phyloP scores from a whole-genome alignment of 2,329 filamentous ascomycete species.

The Stromatinia cepivora region DNA sequence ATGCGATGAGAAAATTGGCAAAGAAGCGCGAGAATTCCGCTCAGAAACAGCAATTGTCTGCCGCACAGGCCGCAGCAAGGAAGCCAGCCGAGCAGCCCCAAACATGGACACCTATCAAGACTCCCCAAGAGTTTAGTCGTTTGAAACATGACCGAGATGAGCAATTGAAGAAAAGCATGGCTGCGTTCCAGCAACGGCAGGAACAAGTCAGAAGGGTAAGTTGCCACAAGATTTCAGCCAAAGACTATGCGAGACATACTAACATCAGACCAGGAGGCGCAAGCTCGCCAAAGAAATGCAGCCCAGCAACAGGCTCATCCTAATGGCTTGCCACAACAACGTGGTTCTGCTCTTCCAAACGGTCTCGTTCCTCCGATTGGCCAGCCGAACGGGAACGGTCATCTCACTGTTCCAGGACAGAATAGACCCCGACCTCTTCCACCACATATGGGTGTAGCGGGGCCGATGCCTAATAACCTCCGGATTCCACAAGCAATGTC shows the following conservation, averaged over 20 bases:
- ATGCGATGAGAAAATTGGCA: conserved; percentile 91
- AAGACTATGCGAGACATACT: conserved; percentile 16
- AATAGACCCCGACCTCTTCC: conserved; percentile 35
- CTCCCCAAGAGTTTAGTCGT: conserved; percentile 86
- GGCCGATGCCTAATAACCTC: conserved; percentile 36
- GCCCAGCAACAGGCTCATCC: conserved; percentile 27
- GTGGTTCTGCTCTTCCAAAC: conserved; percentile 30
- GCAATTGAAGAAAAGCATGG: conserved; percentile 60
- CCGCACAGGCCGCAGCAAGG: conserved; percentile 73
- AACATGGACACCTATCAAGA: conserved; percentile 52
- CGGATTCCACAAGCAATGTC: conserved; percentile 49
- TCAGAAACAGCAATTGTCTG: conserved; percentile 85
- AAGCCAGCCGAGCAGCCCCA: conserved; percentile 70
- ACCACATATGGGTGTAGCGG: conserved; percentile 42
- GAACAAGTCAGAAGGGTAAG: conserved; percentile 56
- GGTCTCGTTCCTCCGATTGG: conserved; percentile 29
- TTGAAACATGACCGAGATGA: conserved; percentile 86
- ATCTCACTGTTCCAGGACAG: conserved; percentile 37
- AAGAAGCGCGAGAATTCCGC: conserved; percentile 86
- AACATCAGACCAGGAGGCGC: conserved; percentile 46
- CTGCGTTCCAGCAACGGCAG: conserved; percentile 44
- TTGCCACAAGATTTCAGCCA: conserved; percentile 24
- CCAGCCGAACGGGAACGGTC: conserved; percentile 28
- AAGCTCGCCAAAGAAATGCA: conserved; percentile 30
- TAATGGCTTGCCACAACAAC: conserved; percentile 23